These are phyloP conservation scores for Lophiotrema nucula DNA, from an alignment of 495 filamentous ascomycete genomes.

Conservation along the genomic window DNA sequence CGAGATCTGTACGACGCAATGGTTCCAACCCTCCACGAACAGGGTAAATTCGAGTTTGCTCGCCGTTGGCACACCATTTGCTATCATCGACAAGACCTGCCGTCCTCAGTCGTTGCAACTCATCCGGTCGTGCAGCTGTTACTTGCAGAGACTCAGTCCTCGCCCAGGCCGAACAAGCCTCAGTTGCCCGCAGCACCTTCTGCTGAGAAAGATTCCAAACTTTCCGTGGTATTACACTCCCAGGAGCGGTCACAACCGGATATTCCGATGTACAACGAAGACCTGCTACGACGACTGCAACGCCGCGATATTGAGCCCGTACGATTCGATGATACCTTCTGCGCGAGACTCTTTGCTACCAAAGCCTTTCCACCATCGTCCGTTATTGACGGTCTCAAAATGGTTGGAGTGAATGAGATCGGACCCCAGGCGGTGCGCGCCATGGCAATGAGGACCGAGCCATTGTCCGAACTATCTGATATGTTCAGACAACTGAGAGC, in stretches of 20 bases:
- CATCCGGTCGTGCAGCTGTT: slow-evolving; percentile 20
- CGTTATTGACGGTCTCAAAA: slow-evolving; percentile 60
- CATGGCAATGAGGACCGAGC: slow-evolving; percentile 61
- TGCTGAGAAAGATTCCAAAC: background rate
- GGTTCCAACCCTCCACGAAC: slow-evolving; percentile 55
- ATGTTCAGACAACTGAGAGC: slow-evolving; percentile 57
- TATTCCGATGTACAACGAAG: slow-evolving; percentile 32
- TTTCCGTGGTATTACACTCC: background rate
- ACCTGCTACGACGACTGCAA: slow-evolving; percentile 47
- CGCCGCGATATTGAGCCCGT: slow-evolving; percentile 51
- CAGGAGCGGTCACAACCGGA: background rate
- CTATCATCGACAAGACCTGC: slow-evolving; percentile 50
- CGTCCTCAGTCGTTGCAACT: slow-evolving; percentile 32
- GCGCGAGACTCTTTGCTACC: slow-evolving; percentile 72
- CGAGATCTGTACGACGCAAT: slow-evolving; percentile 60
- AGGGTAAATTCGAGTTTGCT: slow-evolving; percentile 51
- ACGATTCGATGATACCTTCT: slow-evolving; percentile 60
- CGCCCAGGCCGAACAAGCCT: background rate
- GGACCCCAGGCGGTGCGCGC: slow-evolving; percentile 72
- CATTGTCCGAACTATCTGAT: slow-evolving; percentile 51
- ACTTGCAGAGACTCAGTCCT: background rate
- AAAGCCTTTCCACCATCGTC: slow-evolving; percentile 62
- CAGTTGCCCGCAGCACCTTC: background rate
- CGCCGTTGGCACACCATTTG: slow-evolving; percentile 61
- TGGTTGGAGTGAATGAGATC: slow-evolving; percentile 64